Evolutionary conservation across 225 moss, liverwort and hornwort genomes (phyloP), one percentile per base, ranked within the genome.

Genomic region (Bryum argenteum): DNA sequence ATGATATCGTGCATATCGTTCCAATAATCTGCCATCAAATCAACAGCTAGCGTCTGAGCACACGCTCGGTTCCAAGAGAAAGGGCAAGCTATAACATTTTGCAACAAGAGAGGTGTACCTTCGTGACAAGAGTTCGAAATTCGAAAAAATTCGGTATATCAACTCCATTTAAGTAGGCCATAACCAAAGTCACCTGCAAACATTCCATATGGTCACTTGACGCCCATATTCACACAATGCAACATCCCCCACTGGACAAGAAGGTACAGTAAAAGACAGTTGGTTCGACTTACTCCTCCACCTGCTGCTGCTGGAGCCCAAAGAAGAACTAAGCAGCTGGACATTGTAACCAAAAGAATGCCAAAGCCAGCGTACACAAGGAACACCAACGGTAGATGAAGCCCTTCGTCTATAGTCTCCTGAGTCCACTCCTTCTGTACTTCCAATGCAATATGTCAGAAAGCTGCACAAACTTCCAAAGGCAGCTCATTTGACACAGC

Each of bases 301-400:
- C 93, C 93, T 33, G 91, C 93, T 78, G 93, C 93, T 57, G 93
- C 84, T 77, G 93, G 93, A 65, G 93, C 87, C 89, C 87, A 89
- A 52, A 84, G 85, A 37, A 94, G 89, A 64, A 91, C 93, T 63
- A 94, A 63, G 81, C 84, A 89, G 71, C 89, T 94, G 21, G 93
- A 89, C 54, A 91, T 58, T 19, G 79, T 56, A 62, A 94, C 91
- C 51, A 94, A 82, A 33, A 82, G 50, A 42, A 88, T 54, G 38
- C 91, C 91, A 75, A 91, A 91, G 1, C 77, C 69, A 63, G 85
- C 78, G 70, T 86, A 91, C 61, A 66, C 88, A 66, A 83, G 75
- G 66, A 94, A 89, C 28, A 91, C 93, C 21, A 82, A 53, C 59
- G 83, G 80, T 5, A 91, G 69, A 18, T 88, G 73, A 40, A 85